Percentiles rank a stretch among this genome's conserved stretches.
Conservation (phyloP, 176 grass and related monocot species). For the Oryza rufipogon region DNA sequence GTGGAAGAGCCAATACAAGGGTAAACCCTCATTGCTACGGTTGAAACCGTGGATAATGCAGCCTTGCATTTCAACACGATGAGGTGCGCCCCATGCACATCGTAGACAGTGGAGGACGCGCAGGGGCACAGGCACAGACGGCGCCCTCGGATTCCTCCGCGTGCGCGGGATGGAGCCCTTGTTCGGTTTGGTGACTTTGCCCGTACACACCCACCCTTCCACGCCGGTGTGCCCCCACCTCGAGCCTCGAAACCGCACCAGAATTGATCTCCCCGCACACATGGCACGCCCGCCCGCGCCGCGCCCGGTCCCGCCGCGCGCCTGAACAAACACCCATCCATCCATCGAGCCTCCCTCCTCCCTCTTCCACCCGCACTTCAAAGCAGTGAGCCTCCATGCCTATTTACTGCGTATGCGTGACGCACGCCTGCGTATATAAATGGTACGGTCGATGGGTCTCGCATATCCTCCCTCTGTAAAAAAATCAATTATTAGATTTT, state of each 20-base stretch:
- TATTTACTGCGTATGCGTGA: slow-evolving; percentile 28
- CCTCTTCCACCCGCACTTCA: not conserved
- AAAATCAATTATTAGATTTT: too few relatives aligned
- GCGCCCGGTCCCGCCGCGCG: too few relatives aligned
- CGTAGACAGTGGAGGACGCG: not conserved
- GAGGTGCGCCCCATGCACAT: too few relatives aligned
- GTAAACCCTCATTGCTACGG: too few relatives aligned
- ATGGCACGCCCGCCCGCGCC: not conserved
- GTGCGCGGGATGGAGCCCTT: not conserved
- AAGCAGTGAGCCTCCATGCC: not conserved
- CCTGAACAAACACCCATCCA: too few relatives aligned
- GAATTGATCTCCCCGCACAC: not conserved
- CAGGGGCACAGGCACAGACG: not conserved
- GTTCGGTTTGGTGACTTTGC: not conserved
- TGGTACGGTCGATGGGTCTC: not conserved
- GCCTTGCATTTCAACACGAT: not conserved
- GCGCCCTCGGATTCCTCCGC: not conserved
- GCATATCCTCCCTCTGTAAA: not conserved
- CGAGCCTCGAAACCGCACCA: not conserved
- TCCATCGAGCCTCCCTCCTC: too few relatives aligned
- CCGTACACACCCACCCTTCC: not conserved
- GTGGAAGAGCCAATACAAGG: too few relatives aligned
- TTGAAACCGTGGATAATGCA: too few relatives aligned
- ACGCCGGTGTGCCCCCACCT: not conserved
- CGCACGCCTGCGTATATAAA: slow-evolving; percentile 19